Conservation (phyloP, 768 basidiomycete genomes). For the Boletus vermiculosoides region DNA sequence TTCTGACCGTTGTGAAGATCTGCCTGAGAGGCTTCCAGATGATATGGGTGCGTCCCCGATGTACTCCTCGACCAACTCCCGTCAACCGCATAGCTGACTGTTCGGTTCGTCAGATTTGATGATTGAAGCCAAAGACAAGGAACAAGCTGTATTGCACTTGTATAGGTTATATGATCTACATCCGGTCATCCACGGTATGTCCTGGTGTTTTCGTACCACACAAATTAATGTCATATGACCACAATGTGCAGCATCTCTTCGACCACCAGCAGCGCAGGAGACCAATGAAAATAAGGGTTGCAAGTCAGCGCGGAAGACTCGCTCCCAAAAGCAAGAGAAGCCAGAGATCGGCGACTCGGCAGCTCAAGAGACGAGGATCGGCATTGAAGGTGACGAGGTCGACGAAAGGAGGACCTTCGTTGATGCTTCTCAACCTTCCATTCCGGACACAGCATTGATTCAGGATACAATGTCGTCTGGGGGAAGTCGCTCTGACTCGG, state of each 20-base stretch:
- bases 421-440: neutral
- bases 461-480: neutral
- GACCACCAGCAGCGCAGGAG: constrained; percentile 42
- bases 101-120: constrained; percentile 58
- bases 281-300: constrained; percentile 45
- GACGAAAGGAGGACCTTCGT: neutral
- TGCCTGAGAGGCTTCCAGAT: constrained; percentile 64
- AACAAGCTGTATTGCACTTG: constrained; percentile 88
- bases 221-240: neutral
- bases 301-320: constrained; percentile 32
- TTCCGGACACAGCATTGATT: neutral
- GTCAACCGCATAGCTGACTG: neutral
- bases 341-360: constrained; percentile 28
- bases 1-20: constrained; percentile 70
- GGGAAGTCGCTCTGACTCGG: neutral
- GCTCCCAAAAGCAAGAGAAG: constrained; percentile 29
- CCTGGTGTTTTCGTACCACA: neutral
- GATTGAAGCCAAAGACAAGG: constrained; percentile 94
- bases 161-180: constrained; percentile 74
- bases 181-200: constrained; percentile 58
- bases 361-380: constrained; percentile 5
- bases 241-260: constrained; percentile 32
- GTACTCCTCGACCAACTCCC: neutral
- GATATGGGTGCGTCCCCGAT: constrained; percentile 53
- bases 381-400: neutral